Base-by-base conservation (phyloP, 2,329 filamentous ascomycete genomes). In the Calonectria henricotiae region DNA sequence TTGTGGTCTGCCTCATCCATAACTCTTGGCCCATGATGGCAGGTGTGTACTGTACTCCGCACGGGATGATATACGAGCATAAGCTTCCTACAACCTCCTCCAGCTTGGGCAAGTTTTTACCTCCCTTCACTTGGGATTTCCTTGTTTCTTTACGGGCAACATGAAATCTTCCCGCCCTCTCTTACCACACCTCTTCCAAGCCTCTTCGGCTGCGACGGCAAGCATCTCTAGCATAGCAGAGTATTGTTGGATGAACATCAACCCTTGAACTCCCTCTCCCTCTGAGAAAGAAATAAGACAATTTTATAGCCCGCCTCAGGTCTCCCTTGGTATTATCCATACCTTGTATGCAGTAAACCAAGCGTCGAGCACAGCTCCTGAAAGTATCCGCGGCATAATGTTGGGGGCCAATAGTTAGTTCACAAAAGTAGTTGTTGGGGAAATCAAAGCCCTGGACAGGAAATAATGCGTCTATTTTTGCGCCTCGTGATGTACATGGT, bases 401-500 rank as follows among this genome's bases (percentile, higher is more conserved):
- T 15, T 30, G 17, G 17, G n/a, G 43, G 5, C n/a, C 3, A 17
- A 8, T 23, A 51, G 30, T 54, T 37, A 37, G 27, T 49, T 30
- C 13, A 32, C 17, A 20, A 3, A 44, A 12, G 51, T 35, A 64
- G 25, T 20, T n/a, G 9, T 13, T 25, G 13, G 15, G 35, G 35
- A 23, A 49, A 35, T 5, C 20, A 27, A 37, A 47, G 30, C n/a
- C 32, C 32, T 67, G n/a, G 73, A 74, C 70, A 77, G 65, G 67
- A 62, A 75, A 71, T 64, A 27, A 70, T 74, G 73, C 67, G 75
- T 78, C 70, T 77, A 73, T 77, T 77, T 60, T 76, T 77, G 73
- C 73, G 74, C 72, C 70, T 78, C 74, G 71, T 80, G 74, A 80
- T 79, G 74, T 80, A 80, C 77, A 79, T 73, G 73, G 71, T 69